Base-by-base conservation (phyloP, 1,284 basidiomycete species). In the Ceratobasidium sp. region DNA sequence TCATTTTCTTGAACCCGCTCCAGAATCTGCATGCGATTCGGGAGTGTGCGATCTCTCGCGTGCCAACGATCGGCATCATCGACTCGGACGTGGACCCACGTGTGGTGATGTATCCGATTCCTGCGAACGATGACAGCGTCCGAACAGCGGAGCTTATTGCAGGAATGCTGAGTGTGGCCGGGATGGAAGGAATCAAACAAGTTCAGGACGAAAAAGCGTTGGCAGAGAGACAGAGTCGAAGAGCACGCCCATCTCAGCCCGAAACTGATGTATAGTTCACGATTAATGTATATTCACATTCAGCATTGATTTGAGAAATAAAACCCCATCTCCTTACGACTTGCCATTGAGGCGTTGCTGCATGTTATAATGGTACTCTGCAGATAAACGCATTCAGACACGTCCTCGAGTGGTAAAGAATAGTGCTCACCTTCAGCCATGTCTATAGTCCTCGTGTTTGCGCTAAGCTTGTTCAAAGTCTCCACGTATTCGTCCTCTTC, bases 401-500 rank as follows among this genome's bases (percentile, higher is more conserved):
- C 6, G 33, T 11, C 18, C 12, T 54, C 40, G n/a, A 49, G 4
- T 5, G 16, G 25, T 25, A 46, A 14, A 30, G 33, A n/a, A 58
- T 11, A 56, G 70, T 16, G 86, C 91, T 83, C 79, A 94, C 94
- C 84, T 83, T 99, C 96, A n/a, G 96, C 96, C 66, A 86, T 85
- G 75, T 92, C 89, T 63, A 99, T 84, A 36, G 96, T 94, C 74
- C 89, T 85, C 44, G 95, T 86, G 80, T 98, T 98, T 14, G 91
- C 91, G 73, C 88, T 87, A 18, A 98, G 84, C 81, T 99, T 99
- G 84, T 98, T 98, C 78, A 99, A 84, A 28, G 96, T 99, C 82
- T 99, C 96, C 3, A 91, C 81, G 78, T 96, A 98, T 80, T 99
- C 97, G 53, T 98, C 96, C 79, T 98, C 93, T 81, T 99, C 97